phyloP scores from a whole-genome alignment of 106 monocot genomes.

The Dendrobium officinale region DNA sequence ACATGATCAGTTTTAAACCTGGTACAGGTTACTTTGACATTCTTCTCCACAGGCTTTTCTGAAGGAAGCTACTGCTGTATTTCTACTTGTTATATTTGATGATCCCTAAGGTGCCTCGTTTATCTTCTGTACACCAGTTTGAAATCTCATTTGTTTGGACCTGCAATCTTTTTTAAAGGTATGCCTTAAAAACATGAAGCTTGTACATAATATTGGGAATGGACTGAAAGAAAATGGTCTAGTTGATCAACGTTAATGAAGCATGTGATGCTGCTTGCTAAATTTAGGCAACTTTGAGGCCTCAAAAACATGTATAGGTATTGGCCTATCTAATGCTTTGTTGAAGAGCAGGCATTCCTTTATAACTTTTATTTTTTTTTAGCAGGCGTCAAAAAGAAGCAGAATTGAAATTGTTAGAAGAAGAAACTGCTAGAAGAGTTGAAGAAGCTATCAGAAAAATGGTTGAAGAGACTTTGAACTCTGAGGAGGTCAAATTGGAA shows the following conservation, averaged over 20 bases:
- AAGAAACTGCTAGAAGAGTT: slow-evolving; percentile 87
- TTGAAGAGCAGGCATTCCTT: slow-evolving; percentile 9
- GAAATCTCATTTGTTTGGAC: slow-evolving; percentile 90
- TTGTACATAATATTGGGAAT: slow-evolving; percentile 39
- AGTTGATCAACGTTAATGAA: slow-evolving; percentile 28
- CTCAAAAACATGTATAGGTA: slow-evolving; percentile 9
- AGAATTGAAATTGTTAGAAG: slow-evolving; percentile 88
- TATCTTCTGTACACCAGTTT: slow-evolving; percentile 93
- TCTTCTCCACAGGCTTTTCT: slow-evolving; percentile 68
- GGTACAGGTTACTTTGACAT: slow-evolving; percentile 80
- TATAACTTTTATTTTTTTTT: slow-evolving; percentile 14
- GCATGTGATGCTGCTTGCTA: slow-evolving; percentile 33
- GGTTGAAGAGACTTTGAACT: slow-evolving; percentile 85
- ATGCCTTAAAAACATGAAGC: slow-evolving; percentile 83
- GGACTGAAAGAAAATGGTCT: slow-evolving; percentile 17
- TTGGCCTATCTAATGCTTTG: neutral
- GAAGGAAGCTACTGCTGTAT: slow-evolving; percentile 95
- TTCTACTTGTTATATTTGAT: slow-evolving; percentile 97
- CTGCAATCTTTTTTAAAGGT: slow-evolving; percentile 77
- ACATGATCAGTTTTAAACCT: slow-evolving; percentile 57
- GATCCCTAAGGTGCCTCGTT: slow-evolving; percentile 75
- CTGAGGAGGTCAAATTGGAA: slow-evolving; percentile 74
- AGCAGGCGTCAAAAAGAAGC: slow-evolving; percentile 86
- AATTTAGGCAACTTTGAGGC: slow-evolving; percentile 14
- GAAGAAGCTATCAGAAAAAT: slow-evolving; percentile 93